phyloP scores from a whole-genome alignment of 108 stramenopile genomes.

The Hondaea fermentalgiana region DNA sequence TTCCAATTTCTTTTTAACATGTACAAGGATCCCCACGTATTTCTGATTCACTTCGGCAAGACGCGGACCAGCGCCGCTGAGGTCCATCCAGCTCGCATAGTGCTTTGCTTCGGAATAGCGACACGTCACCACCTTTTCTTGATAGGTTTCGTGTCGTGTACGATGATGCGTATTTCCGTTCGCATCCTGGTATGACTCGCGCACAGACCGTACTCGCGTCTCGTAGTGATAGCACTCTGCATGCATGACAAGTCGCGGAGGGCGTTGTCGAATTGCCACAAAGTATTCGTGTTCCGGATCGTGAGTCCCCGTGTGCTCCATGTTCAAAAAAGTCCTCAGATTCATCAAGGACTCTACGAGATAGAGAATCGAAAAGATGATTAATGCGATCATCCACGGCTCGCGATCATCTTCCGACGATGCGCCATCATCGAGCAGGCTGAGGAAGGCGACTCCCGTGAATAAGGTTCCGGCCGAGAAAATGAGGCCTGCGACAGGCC shows the following conservation, averaged over 20 bases:
- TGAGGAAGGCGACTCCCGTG: neutral
- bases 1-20: neutral
- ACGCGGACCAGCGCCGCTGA: neutral
- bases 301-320: neutral
- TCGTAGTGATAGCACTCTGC: neutral
- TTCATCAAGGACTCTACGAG: no score
- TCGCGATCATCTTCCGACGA: neutral
- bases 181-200: neutral
- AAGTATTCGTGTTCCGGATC: neutral
- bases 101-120: neutral
- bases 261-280: neutral
- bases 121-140: neutral
- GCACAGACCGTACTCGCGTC: neutral
- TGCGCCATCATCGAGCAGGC: neutral
- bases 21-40: neutral
- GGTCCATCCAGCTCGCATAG: neutral
- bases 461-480: neutral
- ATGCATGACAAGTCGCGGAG: neutral
- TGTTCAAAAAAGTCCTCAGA: neutral
- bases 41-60: neutral
- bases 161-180: neutral
- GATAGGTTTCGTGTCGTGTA: neutral
- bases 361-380: no score
- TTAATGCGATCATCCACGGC: neutral
- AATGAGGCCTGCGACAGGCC: neutral